Conservation (phyloP, 1,284 basidiomycete genomes). For the Ustilago esculenta region DNA sequence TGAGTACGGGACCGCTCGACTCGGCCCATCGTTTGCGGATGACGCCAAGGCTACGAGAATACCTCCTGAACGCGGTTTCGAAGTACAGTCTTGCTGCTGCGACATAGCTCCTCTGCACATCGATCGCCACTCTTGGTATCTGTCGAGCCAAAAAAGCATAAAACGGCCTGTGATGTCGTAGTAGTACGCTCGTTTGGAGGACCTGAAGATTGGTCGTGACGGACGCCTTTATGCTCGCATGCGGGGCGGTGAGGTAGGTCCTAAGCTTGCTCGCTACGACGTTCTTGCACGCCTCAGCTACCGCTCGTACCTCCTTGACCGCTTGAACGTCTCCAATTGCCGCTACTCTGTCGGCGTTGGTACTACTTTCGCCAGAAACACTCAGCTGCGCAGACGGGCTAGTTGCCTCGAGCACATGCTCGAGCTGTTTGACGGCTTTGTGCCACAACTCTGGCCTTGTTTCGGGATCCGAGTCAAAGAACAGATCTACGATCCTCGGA, state of each 20-base stretch:
- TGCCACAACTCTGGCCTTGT: constrained; percentile 74
- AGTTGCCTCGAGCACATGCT: constrained; percentile 77
- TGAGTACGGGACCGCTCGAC: neutral
- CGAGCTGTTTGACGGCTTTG: constrained; percentile 79
- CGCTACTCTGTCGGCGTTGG: no score
- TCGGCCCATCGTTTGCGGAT: constrained; percentile 48
- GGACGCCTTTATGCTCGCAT: constrained; percentile 82
- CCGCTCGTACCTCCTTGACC: constrained; percentile 80
- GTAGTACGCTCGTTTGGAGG: constrained; percentile 84
- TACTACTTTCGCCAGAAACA: neutral
- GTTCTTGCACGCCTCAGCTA: constrained; percentile 84
- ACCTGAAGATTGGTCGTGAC: constrained; percentile 93
- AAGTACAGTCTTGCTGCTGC: constrained; percentile 88
- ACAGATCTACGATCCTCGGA: constrained; percentile 78
- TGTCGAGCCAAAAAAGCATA: constrained; percentile 87
- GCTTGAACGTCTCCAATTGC: constrained; percentile 70
- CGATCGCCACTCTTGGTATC: constrained; percentile 81
- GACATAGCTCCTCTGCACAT: constrained; percentile 88
- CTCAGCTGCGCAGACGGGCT: constrained; percentile 70
- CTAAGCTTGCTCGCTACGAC: constrained; percentile 84
- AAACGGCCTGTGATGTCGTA: constrained; percentile 76
- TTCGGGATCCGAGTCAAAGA: constrained; percentile 80
- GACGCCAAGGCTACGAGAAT: constrained; percentile 73
- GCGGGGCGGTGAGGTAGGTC: constrained; percentile 82
- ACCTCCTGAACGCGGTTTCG: constrained; percentile 93